Evolutionary conservation across 176 grass and related monocot species (phyloP), one percentile per base, ranked within the genome.

Genomic region (Musa schizocarpa): DNA sequence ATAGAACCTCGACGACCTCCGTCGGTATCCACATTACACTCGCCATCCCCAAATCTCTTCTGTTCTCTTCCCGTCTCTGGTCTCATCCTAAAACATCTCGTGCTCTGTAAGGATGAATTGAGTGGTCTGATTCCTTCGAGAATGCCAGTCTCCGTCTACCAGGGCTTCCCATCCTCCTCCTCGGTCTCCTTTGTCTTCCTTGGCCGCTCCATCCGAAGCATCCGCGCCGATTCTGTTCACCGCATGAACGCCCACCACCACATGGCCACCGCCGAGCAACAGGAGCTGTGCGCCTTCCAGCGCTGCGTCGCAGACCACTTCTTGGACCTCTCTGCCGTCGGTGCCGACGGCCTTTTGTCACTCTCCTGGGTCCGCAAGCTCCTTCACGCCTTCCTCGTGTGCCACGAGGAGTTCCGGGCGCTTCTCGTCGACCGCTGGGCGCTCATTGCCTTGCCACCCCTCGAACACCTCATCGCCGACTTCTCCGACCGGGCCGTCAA

Each of bases 101-200:
- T 26, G 23, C 22, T 13, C 12, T 27, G n/a, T 19, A 22, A 65
- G 20, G 9, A 65, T 24, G 21, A 12, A 26, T 70, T 20, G 17
- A 50, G 34, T 13, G 1, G 16, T 70, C 5, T 13, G 68, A 50
- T 70, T 50, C 17, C 17, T 50, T 51, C 68, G 67, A 85, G 54
- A 79, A 98, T 98, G 94, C 94, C 90, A 78, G 90, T 78, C 0
- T 83, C 82, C 13, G 94, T 93, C 14, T 83, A 76, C 86, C 90
- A 91, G 72, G 88, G 88, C 9, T 85, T 84, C 9, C 77, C 87
- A 43, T 43, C 34, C 0, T 81, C 71, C 0, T 89, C 93, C 80
- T 80, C 88, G 68, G 43, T 70, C 48, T 48, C 2, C 27, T 51
- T 52, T 51, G 85, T 88, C 16, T 82, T 90, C 68, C 17, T 70